Conservation (phyloP, 768 basidiomycete genomes). For the Holtermanniella nyarrowii region DNA sequence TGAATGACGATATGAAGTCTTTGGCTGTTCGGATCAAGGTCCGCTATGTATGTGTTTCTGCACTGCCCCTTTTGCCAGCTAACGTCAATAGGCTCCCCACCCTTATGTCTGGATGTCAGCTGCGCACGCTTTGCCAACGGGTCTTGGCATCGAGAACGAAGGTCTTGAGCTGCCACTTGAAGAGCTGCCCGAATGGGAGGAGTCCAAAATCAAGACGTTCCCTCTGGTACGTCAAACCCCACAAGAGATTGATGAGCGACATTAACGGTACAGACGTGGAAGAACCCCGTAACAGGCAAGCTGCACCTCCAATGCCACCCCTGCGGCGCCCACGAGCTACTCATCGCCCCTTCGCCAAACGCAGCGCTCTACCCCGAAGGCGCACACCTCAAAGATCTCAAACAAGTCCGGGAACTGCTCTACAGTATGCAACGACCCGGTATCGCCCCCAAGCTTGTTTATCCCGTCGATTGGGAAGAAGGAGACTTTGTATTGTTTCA, state of each 20-base stretch:
- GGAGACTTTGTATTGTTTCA: constrained; percentile 76
- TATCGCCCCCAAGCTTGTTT: constrained; percentile 76
- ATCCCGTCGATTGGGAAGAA: constrained; percentile 76
- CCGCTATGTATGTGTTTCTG: constrained; percentile 47
- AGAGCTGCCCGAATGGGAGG: constrained; percentile 74
- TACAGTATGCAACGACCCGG: constrained; percentile 83
- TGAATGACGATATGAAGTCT: constrained; percentile 62
- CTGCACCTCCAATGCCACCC: constrained; percentile 89
- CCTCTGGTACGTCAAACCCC: constrained; percentile 48
- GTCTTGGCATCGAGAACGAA: constrained; percentile 71
- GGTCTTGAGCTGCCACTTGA: constrained; percentile 56
- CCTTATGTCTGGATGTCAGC: constrained; percentile 87
- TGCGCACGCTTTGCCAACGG: constrained; percentile 62
- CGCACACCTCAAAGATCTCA: constrained; percentile 60
- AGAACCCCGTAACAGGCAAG: constrained; percentile 72
- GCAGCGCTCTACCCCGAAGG: constrained; percentile 76
- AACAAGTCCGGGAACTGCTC: constrained; percentile 59
- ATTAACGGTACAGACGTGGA: constrained; percentile 61
- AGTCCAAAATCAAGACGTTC: constrained; percentile 59
- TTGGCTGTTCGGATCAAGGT: constrained; percentile 67
- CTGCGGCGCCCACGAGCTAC: constrained; percentile 57
- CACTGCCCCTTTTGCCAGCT: not conserved
- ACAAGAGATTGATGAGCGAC: not conserved
- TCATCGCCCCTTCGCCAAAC: constrained; percentile 51
- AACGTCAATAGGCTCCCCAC: constrained; percentile 48